Conservation (phyloP, 2,329 filamentous ascomycete species). For the Periconia sp. region DNA sequence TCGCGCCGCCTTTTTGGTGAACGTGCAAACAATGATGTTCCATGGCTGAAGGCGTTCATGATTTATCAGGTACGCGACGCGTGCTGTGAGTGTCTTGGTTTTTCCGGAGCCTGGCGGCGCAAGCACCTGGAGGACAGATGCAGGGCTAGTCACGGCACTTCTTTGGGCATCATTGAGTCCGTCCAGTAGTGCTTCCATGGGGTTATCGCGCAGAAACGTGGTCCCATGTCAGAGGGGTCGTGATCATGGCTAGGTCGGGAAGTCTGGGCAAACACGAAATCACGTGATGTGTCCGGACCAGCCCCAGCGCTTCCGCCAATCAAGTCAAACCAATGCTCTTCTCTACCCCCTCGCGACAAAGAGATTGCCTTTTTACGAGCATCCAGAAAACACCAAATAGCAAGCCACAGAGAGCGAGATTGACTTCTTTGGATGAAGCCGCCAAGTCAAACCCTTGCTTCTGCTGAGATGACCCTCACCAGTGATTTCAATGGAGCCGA, state of each 20-base stretch:
- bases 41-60: slow-evolving; percentile 75
- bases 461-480: no score
- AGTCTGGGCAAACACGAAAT: slow-evolving; percentile 2
- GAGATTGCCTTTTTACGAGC: no score
- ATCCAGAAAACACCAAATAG: no score
- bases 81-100: slow-evolving; percentile 91
- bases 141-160: slow-evolving; percentile 67
- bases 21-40: slow-evolving; percentile 94
- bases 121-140: slow-evolving; percentile 65
- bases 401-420: no score
- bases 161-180: slow-evolving; percentile 70
- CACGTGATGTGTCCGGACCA: slow-evolving; percentile 6
- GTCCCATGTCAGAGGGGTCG: neutral
- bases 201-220: neutral
- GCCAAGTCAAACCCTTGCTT: no score
- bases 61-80: slow-evolving; percentile 86
- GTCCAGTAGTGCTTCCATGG: slow-evolving; percentile 62
- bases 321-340: no score
- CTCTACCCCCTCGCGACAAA: no score
- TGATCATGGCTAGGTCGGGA: neutral
- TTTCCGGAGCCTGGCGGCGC: slow-evolving; percentile 78
- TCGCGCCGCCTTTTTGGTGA: slow-evolving; percentile 91
- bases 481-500: no score
- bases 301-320: neutral
- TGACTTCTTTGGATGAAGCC: no score